These are phyloP conservation scores for Iberis pinnata DNA, from an alignment of 345 rosid species.

Conservation along the genomic window DNA sequence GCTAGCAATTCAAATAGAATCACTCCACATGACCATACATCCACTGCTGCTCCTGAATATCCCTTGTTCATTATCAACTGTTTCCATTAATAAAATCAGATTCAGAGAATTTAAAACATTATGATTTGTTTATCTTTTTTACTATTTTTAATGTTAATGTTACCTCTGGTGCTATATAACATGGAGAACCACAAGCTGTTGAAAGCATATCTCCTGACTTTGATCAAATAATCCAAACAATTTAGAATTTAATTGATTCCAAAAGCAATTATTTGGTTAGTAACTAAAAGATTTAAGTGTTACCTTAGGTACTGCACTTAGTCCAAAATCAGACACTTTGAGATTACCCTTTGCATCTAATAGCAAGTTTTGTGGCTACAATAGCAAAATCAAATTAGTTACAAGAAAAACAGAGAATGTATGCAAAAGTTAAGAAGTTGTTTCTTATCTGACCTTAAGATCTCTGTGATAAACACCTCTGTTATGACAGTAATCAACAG, in stretches of 20 bases:
- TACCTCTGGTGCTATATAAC: constrained; percentile 93
- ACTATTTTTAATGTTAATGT: not conserved
- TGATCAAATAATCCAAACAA: not conserved
- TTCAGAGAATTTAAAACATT: not conserved
- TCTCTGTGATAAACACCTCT: constrained; percentile 92
- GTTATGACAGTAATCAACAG: constrained; percentile 75
- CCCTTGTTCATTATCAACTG: constrained; percentile 72
- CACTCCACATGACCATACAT: constrained; percentile 91
- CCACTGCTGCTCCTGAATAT: constrained; percentile 81
- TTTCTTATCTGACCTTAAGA: constrained; percentile 47
- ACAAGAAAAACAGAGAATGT: not conserved
- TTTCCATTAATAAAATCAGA: constrained; percentile 9
- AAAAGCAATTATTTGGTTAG: not conserved
- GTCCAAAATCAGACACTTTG: constrained; percentile 84
- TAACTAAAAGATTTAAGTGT: constrained; percentile 1
- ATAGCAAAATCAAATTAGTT: not conserved
- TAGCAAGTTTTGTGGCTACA: constrained; percentile 86
- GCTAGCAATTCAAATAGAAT: constrained; percentile 79
- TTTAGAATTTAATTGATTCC: not conserved
- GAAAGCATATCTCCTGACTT: constrained; percentile 73
- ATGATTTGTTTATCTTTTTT: not conserved
- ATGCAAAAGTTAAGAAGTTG: not conserved
- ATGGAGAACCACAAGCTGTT: constrained; percentile 94
- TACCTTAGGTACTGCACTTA: constrained; percentile 70
- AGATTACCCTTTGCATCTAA: constrained; percentile 62